Evolutionary conservation across 2,329 filamentous ascomycete genomes (phyloP), one percentile per base, ranked within the genome.

Genomic region (Celoporthe dispersa): DNA sequence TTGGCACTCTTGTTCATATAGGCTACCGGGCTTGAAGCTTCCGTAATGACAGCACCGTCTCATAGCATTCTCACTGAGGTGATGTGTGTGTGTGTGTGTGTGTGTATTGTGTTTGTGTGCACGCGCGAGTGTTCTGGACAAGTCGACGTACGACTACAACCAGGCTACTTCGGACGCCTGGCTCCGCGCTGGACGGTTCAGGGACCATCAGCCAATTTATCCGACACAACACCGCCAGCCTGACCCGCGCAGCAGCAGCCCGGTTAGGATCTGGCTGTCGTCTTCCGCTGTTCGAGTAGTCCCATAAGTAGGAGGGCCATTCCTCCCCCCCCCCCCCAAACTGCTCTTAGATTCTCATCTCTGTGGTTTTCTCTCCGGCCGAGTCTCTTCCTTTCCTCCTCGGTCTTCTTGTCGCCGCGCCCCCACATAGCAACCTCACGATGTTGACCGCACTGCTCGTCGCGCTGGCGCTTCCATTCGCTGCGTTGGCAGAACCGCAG

Each of bases 401-500:
- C 8, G 14, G 41, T 28, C 39, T 19, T 57, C 14, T 57, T 19
- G 14, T 57, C 19, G 28, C 33, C 33, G 53, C 53, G 25, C 51
- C n/a, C 48, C 22, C 51, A 25, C 25, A 28, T 25, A 28, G 51
- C 25, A 16, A 19, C 14, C 53, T 31, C 55, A 71, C 2, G 16
- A 71, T 71, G 69, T 39, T 64, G 2, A 22, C 44, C 22, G 25
- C 39, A 11, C 28, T 69, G 25, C 9, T 71, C 7, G 22, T 57
- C 33, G 44, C 63, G 6, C 41, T 39, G 5, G 11, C 44, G 37
- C 51, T 68, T 35, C 33, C 67, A 25, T 39, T 33, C 25, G 48
- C 48, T n/a, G 67, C 41, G 3, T 25, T 71, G 44, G 80, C 80
- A 57, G 84, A 84, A 66, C 78, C 84, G 16, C 82, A 84, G 75